Conservation (phyloP, 805 yeast genomes). For the Ogataea saltuana region DNA sequence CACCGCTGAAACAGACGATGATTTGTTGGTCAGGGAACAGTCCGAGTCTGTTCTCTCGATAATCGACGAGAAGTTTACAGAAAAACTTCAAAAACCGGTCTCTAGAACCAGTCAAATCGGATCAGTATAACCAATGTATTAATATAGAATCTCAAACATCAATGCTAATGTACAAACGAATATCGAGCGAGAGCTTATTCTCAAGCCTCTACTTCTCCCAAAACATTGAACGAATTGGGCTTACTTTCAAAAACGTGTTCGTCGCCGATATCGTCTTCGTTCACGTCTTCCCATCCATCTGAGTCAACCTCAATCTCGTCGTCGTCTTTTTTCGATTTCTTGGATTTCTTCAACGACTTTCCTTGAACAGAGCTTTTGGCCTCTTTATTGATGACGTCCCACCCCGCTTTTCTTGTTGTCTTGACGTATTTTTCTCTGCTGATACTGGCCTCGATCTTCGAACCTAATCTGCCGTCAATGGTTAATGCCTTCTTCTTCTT, state of each 20-base stretch:
- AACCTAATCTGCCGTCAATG: constrained; percentile 54
- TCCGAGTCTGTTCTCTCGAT: constrained; percentile 41
- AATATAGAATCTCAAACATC: background rate
- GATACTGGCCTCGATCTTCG: constrained; percentile 65
- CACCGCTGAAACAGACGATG: constrained; percentile 49
- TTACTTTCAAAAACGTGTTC: constrained; percentile 12
- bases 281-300: constrained; percentile 27
- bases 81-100: constrained; percentile 8
- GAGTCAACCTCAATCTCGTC: constrained; percentile 21
- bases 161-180: background rate
- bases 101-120: background rate
- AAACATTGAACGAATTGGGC: constrained; percentile 29
- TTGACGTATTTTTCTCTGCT: constrained; percentile 64
- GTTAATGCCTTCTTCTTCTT: constrained; percentile 50
- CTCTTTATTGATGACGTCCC: constrained; percentile 66
- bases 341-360: constrained; percentile 3
- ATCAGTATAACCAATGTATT: background rate
- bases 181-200: too few relatives aligned
- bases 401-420: constrained; percentile 62
- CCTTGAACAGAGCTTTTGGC: constrained; percentile 37
- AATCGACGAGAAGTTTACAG: constrained; percentile 31
- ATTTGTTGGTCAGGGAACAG: constrained; percentile 61
- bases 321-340: constrained; percentile 7
- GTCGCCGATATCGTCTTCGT: constrained; percentile 18
- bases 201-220: constrained; percentile 32